phyloP scores from a whole-genome alignment of 176 grass and related monocot genomes.

The Miscanthus lutarioriparius region DNA sequence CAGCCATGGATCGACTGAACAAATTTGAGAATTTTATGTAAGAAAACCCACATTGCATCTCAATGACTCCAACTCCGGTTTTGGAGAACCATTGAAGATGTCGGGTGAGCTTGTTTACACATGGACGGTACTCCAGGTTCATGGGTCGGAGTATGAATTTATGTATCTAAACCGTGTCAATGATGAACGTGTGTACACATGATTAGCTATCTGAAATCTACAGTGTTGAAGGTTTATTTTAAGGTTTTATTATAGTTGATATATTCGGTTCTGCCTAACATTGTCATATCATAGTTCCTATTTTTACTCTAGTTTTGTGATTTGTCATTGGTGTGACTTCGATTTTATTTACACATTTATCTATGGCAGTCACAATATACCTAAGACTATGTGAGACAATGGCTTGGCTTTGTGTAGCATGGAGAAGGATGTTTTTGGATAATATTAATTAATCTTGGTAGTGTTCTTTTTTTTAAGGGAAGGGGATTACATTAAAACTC shows the following conservation, averaged over 20 bases:
- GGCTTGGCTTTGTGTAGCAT: not conserved
- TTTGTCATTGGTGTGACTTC: not conserved
- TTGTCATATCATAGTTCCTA: not conserved
- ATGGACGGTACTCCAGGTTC: not conserved
- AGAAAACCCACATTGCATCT: not conserved
- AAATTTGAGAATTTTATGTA: not conserved
- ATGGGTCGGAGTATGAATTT: not conserved
- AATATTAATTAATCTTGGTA: too few species aligned
- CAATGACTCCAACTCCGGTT: not conserved
- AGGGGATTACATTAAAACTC: too few species aligned
- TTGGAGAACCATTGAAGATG: not conserved
- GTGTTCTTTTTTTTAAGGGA: too few species aligned
- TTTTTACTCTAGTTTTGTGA: not conserved
- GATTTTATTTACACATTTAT: not conserved
- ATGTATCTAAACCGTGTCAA: too few species aligned
- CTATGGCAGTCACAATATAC: rapidly evolving
- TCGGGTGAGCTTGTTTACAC: not conserved
- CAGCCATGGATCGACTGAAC: not conserved
- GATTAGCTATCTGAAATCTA: not conserved
- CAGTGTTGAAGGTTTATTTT: not conserved
- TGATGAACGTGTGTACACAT: not conserved
- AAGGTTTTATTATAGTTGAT: not conserved
- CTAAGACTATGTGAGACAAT: not conserved
- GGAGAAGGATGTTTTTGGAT: too few species aligned
- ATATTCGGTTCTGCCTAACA: not conserved